phyloP scores from a whole-genome alignment of 2,329 filamentous ascomycete genomes.

The Teratosphaeria gauchensis region DNA sequence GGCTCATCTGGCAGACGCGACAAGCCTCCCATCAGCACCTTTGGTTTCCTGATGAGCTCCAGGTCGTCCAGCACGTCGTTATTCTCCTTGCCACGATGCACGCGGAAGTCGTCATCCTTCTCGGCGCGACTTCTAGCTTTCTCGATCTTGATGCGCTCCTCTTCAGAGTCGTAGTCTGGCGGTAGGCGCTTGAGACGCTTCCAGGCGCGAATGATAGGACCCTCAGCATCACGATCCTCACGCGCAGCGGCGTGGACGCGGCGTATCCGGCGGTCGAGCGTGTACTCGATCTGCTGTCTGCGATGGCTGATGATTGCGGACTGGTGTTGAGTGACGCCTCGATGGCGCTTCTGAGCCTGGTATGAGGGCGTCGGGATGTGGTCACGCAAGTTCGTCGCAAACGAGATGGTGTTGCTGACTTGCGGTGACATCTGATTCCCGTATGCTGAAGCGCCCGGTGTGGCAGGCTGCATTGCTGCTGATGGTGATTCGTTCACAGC shows the following conservation, averaged over 20 bases:
- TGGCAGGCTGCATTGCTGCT: slow-evolving; percentile 7
- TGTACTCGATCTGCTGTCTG: slow-evolving; percentile 70
- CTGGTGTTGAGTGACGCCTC: slow-evolving; percentile 73
- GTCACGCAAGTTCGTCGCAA: slow-evolving; percentile 16
- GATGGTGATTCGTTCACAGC: slow-evolving; percentile 13
- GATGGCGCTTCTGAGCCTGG: slow-evolving; percentile 45
- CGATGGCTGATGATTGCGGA: slow-evolving; percentile 71
- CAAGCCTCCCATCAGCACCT: slow-evolving; percentile 40
- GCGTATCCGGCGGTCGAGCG: slow-evolving; percentile 64
- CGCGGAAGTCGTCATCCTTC: slow-evolving; percentile 29
- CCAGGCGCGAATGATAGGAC: slow-evolving; percentile 57
- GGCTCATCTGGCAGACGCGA: slow-evolving; percentile 50
- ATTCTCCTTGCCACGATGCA: slow-evolving; percentile 21
- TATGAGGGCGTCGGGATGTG: slow-evolving; percentile 26
- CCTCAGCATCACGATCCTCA: slow-evolving; percentile 53
- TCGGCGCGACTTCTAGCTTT: slow-evolving; percentile 19
- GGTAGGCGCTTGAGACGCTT: slow-evolving; percentile 47
- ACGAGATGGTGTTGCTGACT: slow-evolving; percentile 11
- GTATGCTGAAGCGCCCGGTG: slow-evolving; percentile 5
- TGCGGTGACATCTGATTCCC: slow-evolving; percentile 2
- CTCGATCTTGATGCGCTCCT: slow-evolving; percentile 22
- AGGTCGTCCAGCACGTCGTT: slow-evolving; percentile 15
- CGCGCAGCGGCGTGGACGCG: slow-evolving; percentile 55
- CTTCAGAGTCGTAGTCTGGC: slow-evolving; percentile 39
- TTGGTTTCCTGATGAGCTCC: slow-evolving; percentile 13